phyloP scores from a whole-genome alignment of 192 early-diverging fungal species.

The Coemansia aciculifera region DNA sequence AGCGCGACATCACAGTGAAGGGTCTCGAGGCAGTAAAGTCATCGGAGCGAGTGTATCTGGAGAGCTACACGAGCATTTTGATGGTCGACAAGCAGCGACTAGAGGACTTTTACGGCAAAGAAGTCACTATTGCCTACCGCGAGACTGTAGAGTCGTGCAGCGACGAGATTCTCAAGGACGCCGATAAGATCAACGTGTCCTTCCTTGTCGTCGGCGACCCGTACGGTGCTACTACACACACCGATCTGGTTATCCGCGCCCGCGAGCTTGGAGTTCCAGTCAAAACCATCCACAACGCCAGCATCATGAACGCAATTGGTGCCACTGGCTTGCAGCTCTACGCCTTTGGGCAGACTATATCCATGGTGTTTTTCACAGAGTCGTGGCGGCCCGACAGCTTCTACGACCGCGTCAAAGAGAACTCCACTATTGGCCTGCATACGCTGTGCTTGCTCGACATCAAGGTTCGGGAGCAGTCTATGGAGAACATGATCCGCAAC shows the following conservation, averaged over 20 bases:
- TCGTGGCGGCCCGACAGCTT: conserved; percentile 96
- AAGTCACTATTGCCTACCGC: conserved; percentile 87
- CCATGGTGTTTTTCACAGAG: conserved; percentile 97
- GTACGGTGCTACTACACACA: conserved; percentile 95
- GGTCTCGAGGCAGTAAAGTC: conserved; percentile 89
- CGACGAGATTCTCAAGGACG: conserved; percentile 84
- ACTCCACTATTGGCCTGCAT: conserved; percentile 81
- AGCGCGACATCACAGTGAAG: conserved; percentile 95
- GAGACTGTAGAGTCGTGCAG: conserved; percentile 96
- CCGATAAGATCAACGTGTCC: conserved; percentile 85
- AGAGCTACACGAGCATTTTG: conserved; percentile 94
- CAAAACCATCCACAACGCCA: conserved; percentile 97
- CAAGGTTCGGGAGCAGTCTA: conserved; percentile 96
- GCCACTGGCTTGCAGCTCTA: conserved; percentile 95
- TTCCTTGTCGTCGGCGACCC: conserved; percentile 99
- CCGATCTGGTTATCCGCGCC: conserved; percentile 93
- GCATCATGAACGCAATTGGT: conserved; percentile 98
- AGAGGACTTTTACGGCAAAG: conserved; percentile 86
- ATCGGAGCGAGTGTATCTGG: conserved; percentile 88
- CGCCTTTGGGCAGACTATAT: conserved; percentile 98
- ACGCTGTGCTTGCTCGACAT: conserved; percentile 96
- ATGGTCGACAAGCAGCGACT: conserved; percentile 69
- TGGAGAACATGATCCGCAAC: conserved; percentile 93
- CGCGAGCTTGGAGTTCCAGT: conserved; percentile 82
- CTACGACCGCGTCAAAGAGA: conserved; percentile 90